Evolutionary conservation across 2,329 filamentous ascomycete genomes (phyloP), one percentile per base, ranked within the genome.

Genomic region (Fusarium succisae): DNA sequence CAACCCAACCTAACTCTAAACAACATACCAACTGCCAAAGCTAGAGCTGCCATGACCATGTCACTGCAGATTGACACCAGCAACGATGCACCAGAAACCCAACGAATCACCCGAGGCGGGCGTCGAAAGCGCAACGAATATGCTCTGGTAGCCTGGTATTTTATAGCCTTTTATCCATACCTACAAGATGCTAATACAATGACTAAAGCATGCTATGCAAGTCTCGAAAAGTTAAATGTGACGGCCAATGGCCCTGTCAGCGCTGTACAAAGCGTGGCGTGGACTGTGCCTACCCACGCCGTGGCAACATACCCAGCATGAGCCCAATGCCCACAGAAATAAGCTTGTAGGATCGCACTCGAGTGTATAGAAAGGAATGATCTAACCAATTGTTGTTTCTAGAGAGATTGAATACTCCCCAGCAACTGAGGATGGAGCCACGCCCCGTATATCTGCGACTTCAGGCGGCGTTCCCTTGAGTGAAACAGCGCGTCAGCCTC

Each of bases 331-430:
- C 32, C 0, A 10, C 51, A 7, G 37, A 55, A n/a, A 55, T 41
- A 2, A 18, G 8, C 37, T 8, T 55, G 51, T 55, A 28, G 5
- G 24, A n/a, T n/a, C n/a, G n/a, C n/a, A n/a, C n/a, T n/a, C n/a
- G n/a, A n/a, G n/a, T n/a, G n/a, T n/a, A n/a, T n/a, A n/a, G n/a
- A n/a, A n/a, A n/a, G n/a, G n/a, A n/a, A n/a, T n/a, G n/a, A n/a
- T n/a, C n/a, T n/a, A 10, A 51, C 6, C 1, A 9, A 10, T 5
- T 22, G 5, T 0, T 3, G 7, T 17, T 3, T 4, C 0, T 10
- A 55, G 51, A n/a, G 13, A n/a, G 20, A 18, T 10, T 3, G 26
- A 22, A 14, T 38, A 22, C 35, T 55, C 37, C 2, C 20, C 51
- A 2, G 12, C 37, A 18, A 38, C 26, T 11, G 51, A 55, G 1